Conservation (phyloP, 371 early-diverging fungal species). For the Apophysomyces sp. region DNA sequence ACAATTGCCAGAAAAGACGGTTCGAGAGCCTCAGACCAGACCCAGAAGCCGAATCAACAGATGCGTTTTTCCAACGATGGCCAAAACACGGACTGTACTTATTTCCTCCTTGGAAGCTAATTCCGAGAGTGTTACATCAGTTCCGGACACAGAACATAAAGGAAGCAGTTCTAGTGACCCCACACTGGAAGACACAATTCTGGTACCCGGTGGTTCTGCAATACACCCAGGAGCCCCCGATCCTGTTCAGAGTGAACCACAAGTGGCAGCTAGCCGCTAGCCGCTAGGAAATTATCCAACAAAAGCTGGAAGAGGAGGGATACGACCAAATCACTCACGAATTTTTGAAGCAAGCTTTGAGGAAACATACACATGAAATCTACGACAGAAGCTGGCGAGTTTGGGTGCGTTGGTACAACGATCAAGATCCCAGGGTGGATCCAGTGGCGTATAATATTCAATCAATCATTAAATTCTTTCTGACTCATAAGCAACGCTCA, state of each 20-base stretch:
- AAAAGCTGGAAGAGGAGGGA: background rate
- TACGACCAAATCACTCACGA: background rate
- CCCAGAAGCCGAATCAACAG: constrained; percentile 21
- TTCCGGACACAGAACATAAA: constrained; percentile 9
- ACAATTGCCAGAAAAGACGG: constrained; percentile 9
- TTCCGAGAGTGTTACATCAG: constrained; percentile 23
- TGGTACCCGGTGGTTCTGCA: constrained; percentile 17
- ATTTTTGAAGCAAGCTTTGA: background rate
- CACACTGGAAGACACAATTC: constrained; percentile 19
- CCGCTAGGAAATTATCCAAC: background rate
- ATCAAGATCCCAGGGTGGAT: background rate
- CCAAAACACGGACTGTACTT: constrained; percentile 13
- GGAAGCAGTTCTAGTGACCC: constrained; percentile 23
- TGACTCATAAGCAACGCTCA: no score
- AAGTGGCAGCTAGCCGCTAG: background rate
- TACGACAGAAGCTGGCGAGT: constrained; percentile 15
- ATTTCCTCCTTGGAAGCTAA: constrained; percentile 26
- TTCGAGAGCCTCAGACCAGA: constrained; percentile 26
- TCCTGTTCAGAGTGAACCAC: background rate
- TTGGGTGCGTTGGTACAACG: constrained; percentile 2
- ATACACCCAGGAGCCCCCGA: background rate
- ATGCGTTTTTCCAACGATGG: constrained; percentile 29
- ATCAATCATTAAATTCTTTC: no score
- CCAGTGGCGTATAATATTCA: background rate
- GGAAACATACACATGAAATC: background rate